Evolutionary conservation across 768 basidiomycete species (phyloP), one percentile per base, ranked within the genome.

Genomic region (Piloderma croceum): DNA sequence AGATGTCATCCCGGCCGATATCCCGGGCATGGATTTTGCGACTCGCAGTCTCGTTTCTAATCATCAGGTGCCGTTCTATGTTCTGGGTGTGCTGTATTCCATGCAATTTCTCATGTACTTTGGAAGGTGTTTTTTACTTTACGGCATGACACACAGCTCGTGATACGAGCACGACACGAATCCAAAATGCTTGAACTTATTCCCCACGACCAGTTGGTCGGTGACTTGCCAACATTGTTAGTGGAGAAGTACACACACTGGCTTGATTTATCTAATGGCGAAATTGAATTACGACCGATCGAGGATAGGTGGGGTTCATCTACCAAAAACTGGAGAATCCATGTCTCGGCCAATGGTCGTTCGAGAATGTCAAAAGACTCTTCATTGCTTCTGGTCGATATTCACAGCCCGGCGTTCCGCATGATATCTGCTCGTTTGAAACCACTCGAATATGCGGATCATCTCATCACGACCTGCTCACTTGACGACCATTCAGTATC

Each of bases 231-330:
- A 0, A 34, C 11, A 0, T 38, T 48, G 0, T 24, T 64, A 17
- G 41, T 65, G 1, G 27, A 42, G 7, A 49, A 37, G 1, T 48
- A 59, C 20, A 49, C 33, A 19, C 64, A 62, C 35, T 65, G 63
- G 63, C 31, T 65, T 15, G 46, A 64, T n/a, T 29, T 62, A 3
- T 32, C 45, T 10, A 52, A 46, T 0, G 38, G 38, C 6, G 13
- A 35, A 29, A 40, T 64, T 7, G 62, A 62, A 31, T 48, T 64
- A 5, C 57, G 60, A 1, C 57, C 58, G 15, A 43, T 51, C 1
- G 44, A 54, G 6, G 39, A 20, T 27, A 24, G 49, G 2, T 65
- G 63, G 63, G 21, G 47, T 20, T 11, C 32, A 4, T 60, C 54
- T 1, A 3, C 45, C 3, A 51, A 51, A 11, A 56, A 65, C 23